Base-by-base conservation (phyloP, 257 asterid species). In the Solanum lignicaule region DNA sequence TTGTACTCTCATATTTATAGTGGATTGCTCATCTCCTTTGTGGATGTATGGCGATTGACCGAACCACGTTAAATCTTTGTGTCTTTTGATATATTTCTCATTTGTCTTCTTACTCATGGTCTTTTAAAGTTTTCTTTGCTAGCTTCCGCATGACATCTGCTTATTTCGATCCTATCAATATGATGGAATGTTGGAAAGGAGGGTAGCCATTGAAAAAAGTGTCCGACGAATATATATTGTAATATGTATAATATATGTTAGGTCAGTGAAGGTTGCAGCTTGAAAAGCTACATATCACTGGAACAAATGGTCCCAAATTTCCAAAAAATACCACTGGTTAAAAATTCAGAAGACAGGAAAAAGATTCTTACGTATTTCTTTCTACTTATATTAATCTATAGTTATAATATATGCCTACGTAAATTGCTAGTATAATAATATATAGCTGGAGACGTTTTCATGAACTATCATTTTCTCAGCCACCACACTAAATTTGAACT, bases 241-340 rank as follows among this genome's bases (percentile, higher is more conserved):
- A 4, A 84, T 66, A 14, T 13, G 4, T 4, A 62, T n/a, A 62
- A 65, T 60, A 88, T 87, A 85, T 84, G 33, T 87, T 87, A 62
- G 84, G 87, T 88, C 90, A 90, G 90, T 73, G 88, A 83, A 86
- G 48, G 32, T 83, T 79, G 91, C 93, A 89, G 92, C 43, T 88
- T 65, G 90, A 89, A 92, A 89, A 91, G 95, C 95, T 81, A 94
- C 93, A 29, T 94, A 73, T 86, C 97, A 93, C 92, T 90, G 91
- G 86, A 48, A 90, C 87, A 89, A 52, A 82, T 93, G 95, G 95
- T 88, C 94, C 93, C 91, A 90, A 91, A 86, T 20, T 27, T 38
- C 21, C 52, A 33, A 43, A 73, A 39, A 46, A 81, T 25, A 25
- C 33, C 66, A 66, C 85, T 79, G 66, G 20, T 79, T 3, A 29